These are phyloP conservation scores for Colletotrichum aenigma DNA, from an alignment of 2,329 filamentous ascomycete species.

Conservation along the genomic window DNA sequence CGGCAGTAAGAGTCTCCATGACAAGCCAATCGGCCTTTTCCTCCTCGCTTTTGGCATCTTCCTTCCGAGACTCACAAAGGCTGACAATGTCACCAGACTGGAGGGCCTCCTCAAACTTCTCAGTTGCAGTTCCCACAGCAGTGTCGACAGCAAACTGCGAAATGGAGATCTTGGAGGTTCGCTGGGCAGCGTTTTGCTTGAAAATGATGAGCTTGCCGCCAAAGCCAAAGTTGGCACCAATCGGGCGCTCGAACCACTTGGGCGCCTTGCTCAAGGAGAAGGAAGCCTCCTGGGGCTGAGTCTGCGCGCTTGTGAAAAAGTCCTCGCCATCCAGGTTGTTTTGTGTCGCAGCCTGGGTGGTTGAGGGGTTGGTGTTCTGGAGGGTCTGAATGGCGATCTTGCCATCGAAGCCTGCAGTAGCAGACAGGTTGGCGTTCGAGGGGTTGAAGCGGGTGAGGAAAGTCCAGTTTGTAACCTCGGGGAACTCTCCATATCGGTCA, in stretches of 20 bases:
- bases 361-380: conserved; percentile 86
- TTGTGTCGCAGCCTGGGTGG: conserved; percentile 69
- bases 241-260: conserved; percentile 86
- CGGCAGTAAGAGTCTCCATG: conserved; percentile 84
- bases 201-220: conserved; percentile 90
- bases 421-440: conserved; percentile 87
- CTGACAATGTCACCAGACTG: conserved; percentile 75
- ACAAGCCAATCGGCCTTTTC: conserved; percentile 97
- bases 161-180: conserved; percentile 79
- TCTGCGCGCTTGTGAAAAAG: conserved; percentile 94
- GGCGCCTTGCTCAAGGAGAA: conserved; percentile 88
- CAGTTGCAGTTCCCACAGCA: conserved; percentile 80
- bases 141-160: conserved; percentile 89
- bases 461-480: conserved; percentile 98
- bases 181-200: conserved; percentile 59
- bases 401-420: conserved; percentile 95
- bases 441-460: conserved; percentile 96
- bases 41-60: conserved; percentile 79
- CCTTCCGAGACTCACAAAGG: conserved; percentile 82
- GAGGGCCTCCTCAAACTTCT: conserved; percentile 85
- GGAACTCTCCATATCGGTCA: conserved; percentile 87
- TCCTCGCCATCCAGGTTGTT: conserved; percentile 85
- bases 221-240: conserved; percentile 91
- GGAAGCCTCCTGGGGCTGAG: conserved; percentile 85
- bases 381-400: conserved; percentile 94